A percentile compares a stretch with the other conserved stretches of the same genome.
These are phyloP conservation scores for Hibiscus syriacus DNA, from an alignment of 345 rosid species.

Conservation along the genomic window DNA sequence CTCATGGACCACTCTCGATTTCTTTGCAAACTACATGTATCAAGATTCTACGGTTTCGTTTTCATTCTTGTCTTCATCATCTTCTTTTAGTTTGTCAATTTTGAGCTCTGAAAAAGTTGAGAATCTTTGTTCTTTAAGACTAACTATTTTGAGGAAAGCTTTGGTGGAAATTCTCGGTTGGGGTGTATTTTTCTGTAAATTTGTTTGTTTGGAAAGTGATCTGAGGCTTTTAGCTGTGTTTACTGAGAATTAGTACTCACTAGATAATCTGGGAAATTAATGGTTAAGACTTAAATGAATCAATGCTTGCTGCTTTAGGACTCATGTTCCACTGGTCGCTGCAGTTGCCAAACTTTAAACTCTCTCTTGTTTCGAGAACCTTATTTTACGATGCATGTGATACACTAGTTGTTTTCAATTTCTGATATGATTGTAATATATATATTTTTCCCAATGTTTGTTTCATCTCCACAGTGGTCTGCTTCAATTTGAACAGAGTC, in stretches of 20 bases:
- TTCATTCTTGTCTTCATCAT: neutral
- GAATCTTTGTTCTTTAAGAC: neutral
- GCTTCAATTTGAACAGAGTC: conserved; percentile 10
- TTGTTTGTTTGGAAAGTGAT: neutral
- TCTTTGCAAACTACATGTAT: neutral
- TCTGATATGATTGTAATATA: neutral
- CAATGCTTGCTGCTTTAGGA: neutral
- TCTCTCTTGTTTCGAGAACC: neutral
- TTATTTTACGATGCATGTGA: neutral
- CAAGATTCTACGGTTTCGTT: neutral
- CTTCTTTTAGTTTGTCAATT: neutral
- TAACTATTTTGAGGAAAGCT: no score
- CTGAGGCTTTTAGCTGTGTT: neutral
- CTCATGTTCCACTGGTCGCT: neutral
- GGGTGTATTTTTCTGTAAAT: neutral
- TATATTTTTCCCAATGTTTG: neutral
- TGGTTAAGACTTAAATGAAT: neutral
- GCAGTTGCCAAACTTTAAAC: neutral
- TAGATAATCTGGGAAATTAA: neutral
- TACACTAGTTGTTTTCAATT: neutral
- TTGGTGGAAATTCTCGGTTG: no score
- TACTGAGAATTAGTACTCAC: neutral
- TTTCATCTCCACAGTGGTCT: conserved; percentile 9
- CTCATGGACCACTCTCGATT: conserved; percentile 19
- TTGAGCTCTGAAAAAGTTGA: neutral